Conservation (phyloP, 768 basidiomycete species). For the Suillus decipiens region DNA sequence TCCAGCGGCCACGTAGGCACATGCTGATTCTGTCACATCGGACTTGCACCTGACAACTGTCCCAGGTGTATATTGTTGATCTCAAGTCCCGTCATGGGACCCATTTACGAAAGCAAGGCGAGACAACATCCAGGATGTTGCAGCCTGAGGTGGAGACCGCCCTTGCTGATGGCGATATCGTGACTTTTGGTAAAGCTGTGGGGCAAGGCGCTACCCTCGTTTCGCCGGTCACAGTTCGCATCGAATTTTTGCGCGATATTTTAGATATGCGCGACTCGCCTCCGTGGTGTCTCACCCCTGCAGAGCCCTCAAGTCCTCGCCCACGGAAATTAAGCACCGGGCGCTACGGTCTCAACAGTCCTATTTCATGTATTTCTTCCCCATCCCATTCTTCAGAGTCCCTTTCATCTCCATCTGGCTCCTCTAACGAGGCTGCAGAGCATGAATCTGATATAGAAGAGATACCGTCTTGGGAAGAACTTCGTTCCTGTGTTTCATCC, state of each 20-base stretch:
- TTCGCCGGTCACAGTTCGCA: slow-evolving; percentile 59
- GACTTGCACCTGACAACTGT: slow-evolving; percentile 19
- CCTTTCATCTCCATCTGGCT: slow-evolving; percentile 45
- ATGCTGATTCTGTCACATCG: slow-evolving; percentile 16
- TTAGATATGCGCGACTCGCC: slow-evolving; percentile 24
- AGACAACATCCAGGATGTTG: slow-evolving; percentile 49
- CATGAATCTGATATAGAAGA: slow-evolving; percentile 61
- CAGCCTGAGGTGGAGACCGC: slow-evolving; percentile 55
- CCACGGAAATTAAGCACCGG: slow-evolving; percentile 47
- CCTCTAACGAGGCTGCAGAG: slow-evolving; percentile 36
- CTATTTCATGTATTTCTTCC: slow-evolving; percentile 29
- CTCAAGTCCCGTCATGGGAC: slow-evolving; percentile 78
- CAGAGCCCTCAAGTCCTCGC: slow-evolving; percentile 34
- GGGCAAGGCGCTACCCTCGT: slow-evolving; percentile 62
- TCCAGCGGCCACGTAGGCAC: slow-evolving; percentile 66
- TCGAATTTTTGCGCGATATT: slow-evolving; percentile 47
- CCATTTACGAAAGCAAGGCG: slow-evolving; percentile 56
- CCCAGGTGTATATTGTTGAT: slow-evolving; percentile 70
- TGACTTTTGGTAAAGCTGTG: slow-evolving; percentile 81
- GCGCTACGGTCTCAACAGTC: slow-evolving; percentile 59
- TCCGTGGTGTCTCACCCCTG: slow-evolving; percentile 9
- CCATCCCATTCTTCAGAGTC: slow-evolving; percentile 33
- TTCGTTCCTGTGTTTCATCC: slow-evolving; percentile 18
- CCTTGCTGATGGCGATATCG: slow-evolving; percentile 65
- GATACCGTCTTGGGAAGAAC: slow-evolving; percentile 21